Base-by-base conservation (phyloP, 1,139 yeast genomes). In the Meyerozyma athensensis region DNA sequence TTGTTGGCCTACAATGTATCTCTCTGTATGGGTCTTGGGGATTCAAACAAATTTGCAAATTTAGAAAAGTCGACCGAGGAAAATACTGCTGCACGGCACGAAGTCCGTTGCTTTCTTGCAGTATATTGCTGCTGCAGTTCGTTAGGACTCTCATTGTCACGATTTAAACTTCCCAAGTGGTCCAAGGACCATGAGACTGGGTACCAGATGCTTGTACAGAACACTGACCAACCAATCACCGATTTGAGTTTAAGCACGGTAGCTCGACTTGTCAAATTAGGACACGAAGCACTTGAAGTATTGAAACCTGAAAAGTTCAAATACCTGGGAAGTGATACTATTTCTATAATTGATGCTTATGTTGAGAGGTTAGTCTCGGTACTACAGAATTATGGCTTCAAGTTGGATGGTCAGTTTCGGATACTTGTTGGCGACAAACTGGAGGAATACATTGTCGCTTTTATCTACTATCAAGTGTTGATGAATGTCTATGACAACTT, bases 91-190 rank as follows among this genome's bases (percentile, higher is more conserved):
- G 68, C 66, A 39, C 52, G 74, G 24, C 65, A 66, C 42, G 59
- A 62, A 38, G 45, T 74, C 13, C 48, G 79, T 31, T 58, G 72
- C 0, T 65, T 68, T 42, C 50, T 74, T 44, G 67, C 72, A 39
- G 73, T 72, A 8, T 74, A 72, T 50, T 59, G 72, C 30, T 67
- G 73, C 41, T 71, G 77, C 50, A 77, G 76, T 3, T 66, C 75
- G 3, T 53, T 74, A 18, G 77, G 74, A 7, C 53, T 74, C 31
- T 68, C 77, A 2, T 56, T 74, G 36, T 73, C 77, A 4, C 57
- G 77, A 38, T 74, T 74, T 48, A 71, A 66, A 45, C 58, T 71
- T 26, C 75, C 73, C 3, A 46, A 56, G 16, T 74, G 79, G 79
- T 58, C 70, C 5, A 56, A 59, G n/a, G 61, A 58, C 14, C 74